Base-by-base conservation (phyloP, 768 basidiomycete species). In the Leccinum barrowsii region DNA sequence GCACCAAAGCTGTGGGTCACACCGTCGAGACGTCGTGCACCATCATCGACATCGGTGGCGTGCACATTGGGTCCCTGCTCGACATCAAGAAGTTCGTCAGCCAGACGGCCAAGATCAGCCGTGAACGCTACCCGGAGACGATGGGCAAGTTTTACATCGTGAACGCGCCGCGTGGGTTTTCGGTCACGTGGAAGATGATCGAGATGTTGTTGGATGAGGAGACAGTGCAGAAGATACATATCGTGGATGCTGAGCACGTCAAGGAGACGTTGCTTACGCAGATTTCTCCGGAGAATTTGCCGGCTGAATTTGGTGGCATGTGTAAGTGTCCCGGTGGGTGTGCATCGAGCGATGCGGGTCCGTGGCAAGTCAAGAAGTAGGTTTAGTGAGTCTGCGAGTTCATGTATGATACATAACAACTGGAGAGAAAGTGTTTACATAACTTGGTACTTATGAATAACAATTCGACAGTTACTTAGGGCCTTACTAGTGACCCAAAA, bases 141-240 rank as follows among this genome's bases (percentile, higher is more conserved):
- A 93, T 98, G 96, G 96, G 96, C 78, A 92, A 91, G 71, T 98
- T 99, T 79, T 99, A 92, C 80, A 94, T 98, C 81, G 90, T 97
- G 82, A 98, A 98, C 69, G 91, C 93, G 0, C 96, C 96, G 0
- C 98, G 89, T 85, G 81, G 85, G 52, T 99, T 99, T 78, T 83
- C 84, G 54, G 82, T 88, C 40, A 89, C 96, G 21, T 99, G 95
- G 95, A 70, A 77, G 21, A 70, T 94, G 63, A 84, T 98, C 78
- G 96, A 92, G 78, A 85, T 85, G 3, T 98, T 92, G 92, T 78
- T 99, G 65, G 96, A 98, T 74, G 86, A 87, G 65, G 96, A 95
- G 26, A 99, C 96, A 26, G 94, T 96, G 53, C 81, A 82, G 61
- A 98, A 98, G 84, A 95, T 98, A 70, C 84, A 88, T 63, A 95